Conservation (phyloP, 208 protist genomes). For the Angomonas ambiguus region DNA sequence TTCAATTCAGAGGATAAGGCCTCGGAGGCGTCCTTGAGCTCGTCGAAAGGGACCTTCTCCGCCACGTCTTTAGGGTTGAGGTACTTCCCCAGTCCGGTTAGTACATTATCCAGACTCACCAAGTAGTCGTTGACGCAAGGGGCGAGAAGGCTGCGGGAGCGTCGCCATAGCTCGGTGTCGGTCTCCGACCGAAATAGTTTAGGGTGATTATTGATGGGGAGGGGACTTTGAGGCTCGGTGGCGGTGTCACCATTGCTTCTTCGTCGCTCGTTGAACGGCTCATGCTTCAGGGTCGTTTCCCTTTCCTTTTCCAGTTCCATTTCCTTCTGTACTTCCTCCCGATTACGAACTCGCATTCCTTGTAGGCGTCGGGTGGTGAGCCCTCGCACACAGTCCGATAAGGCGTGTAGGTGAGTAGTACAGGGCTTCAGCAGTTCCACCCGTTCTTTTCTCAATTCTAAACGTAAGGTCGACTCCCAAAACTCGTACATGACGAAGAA, state of each 20-base stretch:
- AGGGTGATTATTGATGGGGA: neutral
- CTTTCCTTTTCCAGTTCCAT: neutral
- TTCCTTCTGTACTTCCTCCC: neutral
- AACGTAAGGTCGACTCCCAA: conserved; percentile 52
- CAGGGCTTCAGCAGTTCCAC: conserved; percentile 23
- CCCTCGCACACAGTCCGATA: conserved; percentile 23
- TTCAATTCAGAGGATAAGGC: conserved; percentile 40
- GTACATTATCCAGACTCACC: conserved; percentile 24
- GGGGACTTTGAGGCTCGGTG: neutral
- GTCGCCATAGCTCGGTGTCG: neutral
- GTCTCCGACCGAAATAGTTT: neutral
- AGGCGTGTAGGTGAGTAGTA: conserved; percentile 37
- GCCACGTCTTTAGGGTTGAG: conserved; percentile 35
- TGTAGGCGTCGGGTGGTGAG: conserved; percentile 17
- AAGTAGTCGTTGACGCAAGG: conserved; percentile 23
- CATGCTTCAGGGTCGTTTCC: neutral
- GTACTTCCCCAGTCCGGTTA: conserved; percentile 28
- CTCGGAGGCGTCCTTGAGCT: conserved; percentile 26
- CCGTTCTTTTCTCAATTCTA: conserved; percentile 52
- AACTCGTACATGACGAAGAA: conserved; percentile 49
- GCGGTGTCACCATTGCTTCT: neutral
- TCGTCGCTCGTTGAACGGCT: neutral
- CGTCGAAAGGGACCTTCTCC: conserved; percentile 34
- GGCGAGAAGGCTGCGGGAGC: neutral
- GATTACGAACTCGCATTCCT: neutral